Base-by-base conservation (phyloP, 225 moss, liverwort and hornwort species). In the Polytrichum commune region DNA sequence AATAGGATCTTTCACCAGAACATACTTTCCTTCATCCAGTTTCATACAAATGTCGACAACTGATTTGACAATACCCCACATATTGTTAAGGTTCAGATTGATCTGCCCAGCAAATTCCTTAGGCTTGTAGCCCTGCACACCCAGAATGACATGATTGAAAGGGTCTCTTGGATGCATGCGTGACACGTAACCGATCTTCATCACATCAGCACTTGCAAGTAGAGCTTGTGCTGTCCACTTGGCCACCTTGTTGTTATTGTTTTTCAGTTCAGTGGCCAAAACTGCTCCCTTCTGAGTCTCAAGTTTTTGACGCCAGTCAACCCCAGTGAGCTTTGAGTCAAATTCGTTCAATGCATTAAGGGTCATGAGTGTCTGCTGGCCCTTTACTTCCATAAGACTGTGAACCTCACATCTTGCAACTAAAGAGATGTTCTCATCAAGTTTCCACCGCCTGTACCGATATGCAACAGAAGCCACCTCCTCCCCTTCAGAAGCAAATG, bases 181-280 rank as follows among this genome's bases (percentile, higher is more conserved):
- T 35, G 90, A 90, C 26, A 90, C 90, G 69, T 87, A 90, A 28
- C 90, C 90, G 26, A 90, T 76, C 77, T 90, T 90, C 90, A 90
- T 90, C 77, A 84, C 87, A 68, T 90, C 90, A 63, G 90, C 90
- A 53, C 90, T 86, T 57, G 87, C 79, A 27, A 90, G 82, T 60
- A 90, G 73, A n/a, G 90, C 90, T 73, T 90, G 90, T 19, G 90
- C 87, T 19, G 90, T 90, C 90, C 90, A 90, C 73, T 87, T 90
- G 0, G 90, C 90, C 13, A 90, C 82, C 76, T 90, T 90, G 74
- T 90, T 90, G 23, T 84, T 85, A 65, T 90, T 90, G 68, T 87
- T 90, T 55, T 90, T 90, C 54, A 90, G 75, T 72, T 90, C 90
- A 8, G 87, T 90, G 16, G 90, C 90, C 28, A 90, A 67, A 46